phyloP scores from a whole-genome alignment of 768 basidiomycete species.

The Suillus placidus region DNA sequence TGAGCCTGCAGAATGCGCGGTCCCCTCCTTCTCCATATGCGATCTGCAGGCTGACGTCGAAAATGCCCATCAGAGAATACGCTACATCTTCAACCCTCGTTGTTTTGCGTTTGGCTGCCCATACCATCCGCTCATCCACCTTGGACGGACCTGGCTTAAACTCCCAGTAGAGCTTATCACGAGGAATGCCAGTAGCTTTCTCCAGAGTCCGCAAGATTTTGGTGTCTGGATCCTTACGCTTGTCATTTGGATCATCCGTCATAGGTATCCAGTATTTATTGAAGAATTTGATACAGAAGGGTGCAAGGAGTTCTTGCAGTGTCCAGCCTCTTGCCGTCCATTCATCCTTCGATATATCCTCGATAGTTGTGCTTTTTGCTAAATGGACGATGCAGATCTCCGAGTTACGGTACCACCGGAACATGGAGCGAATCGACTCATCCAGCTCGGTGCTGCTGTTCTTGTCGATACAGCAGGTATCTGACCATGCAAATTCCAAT shows the following conservation, averaged over 20 bases:
- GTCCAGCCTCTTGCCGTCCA: background rate
- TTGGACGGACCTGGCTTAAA: background rate
- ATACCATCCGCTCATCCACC: constrained; percentile 12
- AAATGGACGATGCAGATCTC: background rate
- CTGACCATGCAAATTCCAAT: background rate
- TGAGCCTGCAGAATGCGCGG: constrained; percentile 14
- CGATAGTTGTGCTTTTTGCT: background rate
- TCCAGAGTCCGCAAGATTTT: background rate
- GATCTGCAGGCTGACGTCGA: constrained; percentile 18
- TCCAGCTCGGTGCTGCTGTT: background rate
- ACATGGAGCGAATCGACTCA: constrained; percentile 3
- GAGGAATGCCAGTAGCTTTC: background rate
- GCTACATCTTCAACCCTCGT: constrained; percentile 19
- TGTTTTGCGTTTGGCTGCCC: constrained; percentile 22
- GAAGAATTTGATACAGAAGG: background rate
- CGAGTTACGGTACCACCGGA: background rate
- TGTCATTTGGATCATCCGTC: background rate
- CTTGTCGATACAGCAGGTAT: constrained; percentile 1
- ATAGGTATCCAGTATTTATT: background rate
- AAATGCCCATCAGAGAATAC: constrained; percentile 21
- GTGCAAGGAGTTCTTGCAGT: constrained; percentile 1
- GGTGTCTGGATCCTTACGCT: background rate
- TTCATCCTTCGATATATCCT: background rate
- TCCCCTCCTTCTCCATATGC: constrained; percentile 21
- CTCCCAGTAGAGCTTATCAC: background rate